Conservation (phyloP, 129 eudicot genomes). For the Tagetes patula region DNA sequence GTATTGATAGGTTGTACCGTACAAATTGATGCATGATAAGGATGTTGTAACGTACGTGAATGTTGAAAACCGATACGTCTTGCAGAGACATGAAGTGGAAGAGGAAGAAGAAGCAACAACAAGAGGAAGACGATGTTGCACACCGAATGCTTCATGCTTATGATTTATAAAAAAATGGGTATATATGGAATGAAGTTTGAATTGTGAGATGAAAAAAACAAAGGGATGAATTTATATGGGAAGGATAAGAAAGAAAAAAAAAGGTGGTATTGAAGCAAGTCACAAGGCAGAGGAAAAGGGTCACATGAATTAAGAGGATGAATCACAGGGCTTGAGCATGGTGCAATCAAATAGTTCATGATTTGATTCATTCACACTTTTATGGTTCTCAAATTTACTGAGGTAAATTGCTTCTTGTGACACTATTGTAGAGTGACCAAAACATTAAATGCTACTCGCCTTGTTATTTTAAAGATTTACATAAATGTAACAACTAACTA, state of each 20-base stretch:
- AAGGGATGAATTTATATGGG: conserved; percentile 18
- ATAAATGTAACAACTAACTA: conserved; percentile 1
- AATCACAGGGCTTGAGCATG: conserved; percentile 48
- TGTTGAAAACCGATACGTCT: conserved; percentile 50
- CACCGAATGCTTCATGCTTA: conserved; percentile 36
- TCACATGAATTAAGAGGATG: conserved; percentile 66
- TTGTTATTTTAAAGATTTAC: neutral
- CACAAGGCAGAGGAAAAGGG: conserved; percentile 67
- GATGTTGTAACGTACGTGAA: conserved; percentile 40
- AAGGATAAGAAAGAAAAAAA: conserved; percentile 21
- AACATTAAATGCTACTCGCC: conserved; percentile 27
- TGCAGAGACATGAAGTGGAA: conserved; percentile 44
- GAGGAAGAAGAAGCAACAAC: conserved; percentile 46
- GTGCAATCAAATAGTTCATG: conserved; percentile 28
- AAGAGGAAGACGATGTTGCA: conserved; percentile 25
- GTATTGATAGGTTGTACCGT: too few species aligned
- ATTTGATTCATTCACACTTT: conserved; percentile 44
- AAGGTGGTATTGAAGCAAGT: conserved; percentile 76
- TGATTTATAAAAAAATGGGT: neutral
- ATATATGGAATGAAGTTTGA: conserved; percentile 9
- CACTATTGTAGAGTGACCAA: conserved; percentile 26
- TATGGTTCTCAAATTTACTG: conserved; percentile 30
- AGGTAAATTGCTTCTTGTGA: conserved; percentile 37
- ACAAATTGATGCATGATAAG: neutral
- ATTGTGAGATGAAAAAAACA: conserved; percentile 17